These are phyloP conservation scores for Yamadazyma mexicana DNA, from an alignment of 1,139 yeast genomes.

Conservation along the genomic window DNA sequence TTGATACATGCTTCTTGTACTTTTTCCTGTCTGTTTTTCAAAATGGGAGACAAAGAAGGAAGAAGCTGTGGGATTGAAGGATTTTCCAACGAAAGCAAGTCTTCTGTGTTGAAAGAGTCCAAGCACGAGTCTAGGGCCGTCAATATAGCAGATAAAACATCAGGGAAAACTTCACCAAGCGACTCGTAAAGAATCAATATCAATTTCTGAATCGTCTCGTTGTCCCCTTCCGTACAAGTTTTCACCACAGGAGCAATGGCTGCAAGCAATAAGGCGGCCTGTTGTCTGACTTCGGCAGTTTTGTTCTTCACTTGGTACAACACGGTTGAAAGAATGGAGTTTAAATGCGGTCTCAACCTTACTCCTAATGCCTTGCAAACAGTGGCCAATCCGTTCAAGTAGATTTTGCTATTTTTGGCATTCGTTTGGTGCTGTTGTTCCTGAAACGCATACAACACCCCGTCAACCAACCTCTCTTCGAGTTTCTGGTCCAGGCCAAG, in stretches of 20 bases:
- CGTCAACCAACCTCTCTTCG: constrained; percentile 76
- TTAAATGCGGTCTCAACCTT: constrained; percentile 71
- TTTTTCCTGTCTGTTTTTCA: constrained; percentile 85
- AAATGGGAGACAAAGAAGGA: constrained; percentile 88
- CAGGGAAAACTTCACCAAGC: constrained; percentile 93
- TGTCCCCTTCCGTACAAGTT: constrained; percentile 55
- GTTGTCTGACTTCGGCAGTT: constrained; percentile 73
- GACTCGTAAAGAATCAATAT: constrained; percentile 85
- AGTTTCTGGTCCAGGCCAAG: constrained; percentile 39
- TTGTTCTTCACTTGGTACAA: constrained; percentile 76
- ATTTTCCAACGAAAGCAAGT: constrained; percentile 57
- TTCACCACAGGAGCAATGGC: constrained; percentile 68
- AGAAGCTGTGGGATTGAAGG: constrained; percentile 85
- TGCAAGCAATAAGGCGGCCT: constrained; percentile 78
- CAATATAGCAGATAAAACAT: constrained; percentile 83
- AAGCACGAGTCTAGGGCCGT: constrained; percentile 60
- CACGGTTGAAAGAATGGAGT: constrained; percentile 72
- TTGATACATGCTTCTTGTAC: constrained; percentile 86
- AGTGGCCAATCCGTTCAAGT: constrained; percentile 66
- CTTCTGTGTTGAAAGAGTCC: constrained; percentile 38
- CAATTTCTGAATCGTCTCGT: constrained; percentile 59
- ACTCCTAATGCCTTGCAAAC: constrained; percentile 67
- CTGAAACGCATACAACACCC: constrained; percentile 80
- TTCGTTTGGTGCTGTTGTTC: constrained; percentile 55
- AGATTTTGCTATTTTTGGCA: constrained; percentile 32